Conservation (phyloP, 2,329 filamentous ascomycete genomes). For the Monosporascus sp. region DNA sequence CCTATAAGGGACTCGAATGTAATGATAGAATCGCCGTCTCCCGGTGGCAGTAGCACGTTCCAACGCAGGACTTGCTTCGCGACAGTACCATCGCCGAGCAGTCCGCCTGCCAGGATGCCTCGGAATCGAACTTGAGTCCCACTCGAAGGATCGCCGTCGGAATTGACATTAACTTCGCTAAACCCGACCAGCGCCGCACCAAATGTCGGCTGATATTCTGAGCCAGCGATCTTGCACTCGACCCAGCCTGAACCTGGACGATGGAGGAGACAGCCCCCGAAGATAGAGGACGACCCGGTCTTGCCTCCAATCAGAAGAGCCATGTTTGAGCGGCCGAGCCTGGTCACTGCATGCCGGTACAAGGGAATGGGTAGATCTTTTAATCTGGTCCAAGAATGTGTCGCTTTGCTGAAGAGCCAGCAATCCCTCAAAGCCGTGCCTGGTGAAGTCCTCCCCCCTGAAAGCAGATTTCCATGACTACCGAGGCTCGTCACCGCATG, state of each 20-base stretch:
- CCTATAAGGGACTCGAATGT: conserved; percentile 17
- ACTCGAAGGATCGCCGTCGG: conserved; percentile 5
- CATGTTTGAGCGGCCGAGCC: conserved; percentile 41
- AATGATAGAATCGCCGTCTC: conserved; percentile 23
- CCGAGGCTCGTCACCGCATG: conserved; percentile 68
- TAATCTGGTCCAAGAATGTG: conserved; percentile 54
- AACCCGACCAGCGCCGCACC: conserved; percentile 36
- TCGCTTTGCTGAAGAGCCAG: conserved; percentile 61
- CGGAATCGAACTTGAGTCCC: conserved; percentile 30
- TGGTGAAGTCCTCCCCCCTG: conserved; percentile 76
- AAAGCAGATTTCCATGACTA: conserved; percentile 54
- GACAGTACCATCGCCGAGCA: conserved; percentile 59
- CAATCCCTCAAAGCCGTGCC: conserved; percentile 64
- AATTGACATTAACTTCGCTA: conserved; percentile 16
- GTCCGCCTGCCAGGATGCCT: conserved; percentile 69
- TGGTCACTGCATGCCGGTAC: conserved; percentile 67
- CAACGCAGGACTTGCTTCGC: conserved; percentile 60
- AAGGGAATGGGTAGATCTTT: conserved; percentile 64
- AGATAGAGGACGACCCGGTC: conserved; percentile 40
- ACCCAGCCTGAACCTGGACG: conserved; percentile 42
- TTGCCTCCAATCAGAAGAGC: conserved; percentile 61
- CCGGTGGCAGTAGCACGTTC: conserved; percentile 35
- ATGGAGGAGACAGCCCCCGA: conserved; percentile 50
- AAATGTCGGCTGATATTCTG: conserved; percentile 33
- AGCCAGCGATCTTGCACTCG: conserved; percentile 32